A percentile compares a stretch with the other conserved stretches of the same genome.
Evolutionary conservation across 2,329 filamentous ascomycete species (phyloP).

Genomic region (Fragosphaeria purpurea): DNA sequence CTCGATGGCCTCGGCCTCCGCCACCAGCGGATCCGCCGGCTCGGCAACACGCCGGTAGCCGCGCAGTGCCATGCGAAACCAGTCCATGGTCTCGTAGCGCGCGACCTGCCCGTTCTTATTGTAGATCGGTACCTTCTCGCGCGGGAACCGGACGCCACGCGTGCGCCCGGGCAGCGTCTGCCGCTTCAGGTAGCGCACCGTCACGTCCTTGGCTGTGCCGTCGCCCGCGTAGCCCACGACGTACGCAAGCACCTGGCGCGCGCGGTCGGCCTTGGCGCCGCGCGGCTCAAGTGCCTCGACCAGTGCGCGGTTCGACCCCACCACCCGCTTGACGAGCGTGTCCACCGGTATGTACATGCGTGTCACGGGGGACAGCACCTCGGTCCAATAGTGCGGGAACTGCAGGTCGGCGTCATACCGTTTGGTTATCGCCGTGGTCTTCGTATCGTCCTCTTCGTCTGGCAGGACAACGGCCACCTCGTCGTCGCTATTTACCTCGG

Average conservation of each 20-base stretch:
- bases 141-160: constrained; percentile 68
- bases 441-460: constrained; percentile 24
- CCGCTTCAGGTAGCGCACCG: constrained; percentile 76
- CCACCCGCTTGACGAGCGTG: constrained; percentile 54
- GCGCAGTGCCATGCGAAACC: constrained; percentile 69
- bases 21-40: constrained; percentile 39
- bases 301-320: constrained; percentile 64
- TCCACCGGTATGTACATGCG: constrained; percentile 74
- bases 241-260: constrained; percentile 85
- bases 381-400: constrained; percentile 88
- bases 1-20: constrained; percentile 68
- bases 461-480: constrained; percentile 50
- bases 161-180: constrained; percentile 79
- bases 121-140: constrained; percentile 73
- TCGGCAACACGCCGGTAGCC: constrained; percentile 49
- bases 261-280: constrained; percentile 71
- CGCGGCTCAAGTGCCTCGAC: constrained; percentile 71
- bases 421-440: constrained; percentile 22
- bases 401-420: constrained; percentile 64
- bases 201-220: constrained; percentile 89
- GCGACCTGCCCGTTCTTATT: constrained; percentile 68
- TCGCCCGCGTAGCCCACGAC: constrained; percentile 74
- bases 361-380: constrained; percentile 73
- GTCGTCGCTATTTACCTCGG: constrained; percentile 45
- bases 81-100: constrained; percentile 70